Evolutionary conservation across 2,329 filamentous ascomycete species (phyloP).

Genomic region (Curvularia sp.): DNA sequence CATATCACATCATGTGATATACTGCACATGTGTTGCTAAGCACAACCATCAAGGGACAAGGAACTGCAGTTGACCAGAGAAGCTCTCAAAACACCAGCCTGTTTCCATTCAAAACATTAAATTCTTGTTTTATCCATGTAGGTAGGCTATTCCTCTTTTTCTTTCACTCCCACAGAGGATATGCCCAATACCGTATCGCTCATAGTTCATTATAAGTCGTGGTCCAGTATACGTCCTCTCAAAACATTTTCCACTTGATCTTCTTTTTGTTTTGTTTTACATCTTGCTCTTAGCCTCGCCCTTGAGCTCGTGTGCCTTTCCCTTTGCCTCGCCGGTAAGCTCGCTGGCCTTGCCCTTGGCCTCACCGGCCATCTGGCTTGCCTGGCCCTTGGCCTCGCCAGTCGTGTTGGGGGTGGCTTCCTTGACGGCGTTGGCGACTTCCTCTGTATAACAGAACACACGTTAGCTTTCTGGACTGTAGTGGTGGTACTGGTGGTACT

Average conservation of each 20-base stretch:
- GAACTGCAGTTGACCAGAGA: too few relatives aligned
- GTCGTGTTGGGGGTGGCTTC: conserved; percentile 38
- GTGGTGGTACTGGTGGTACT: neutral
- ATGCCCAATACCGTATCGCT: neutral
- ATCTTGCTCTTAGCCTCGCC: conserved; percentile 59
- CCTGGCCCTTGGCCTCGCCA: conserved; percentile 52
- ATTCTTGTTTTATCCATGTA: conserved; percentile 7
- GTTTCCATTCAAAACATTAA: conserved; percentile 9
- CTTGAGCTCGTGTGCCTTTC: conserved; percentile 52
- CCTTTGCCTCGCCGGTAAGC: conserved; percentile 52
- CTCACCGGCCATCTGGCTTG: conserved; percentile 51
- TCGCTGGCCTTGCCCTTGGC: conserved; percentile 57
- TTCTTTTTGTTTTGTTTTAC: conserved; percentile 17
- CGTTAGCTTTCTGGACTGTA: conserved; percentile 20
- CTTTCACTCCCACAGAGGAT: neutral
- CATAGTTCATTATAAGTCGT: conserved; percentile 12
- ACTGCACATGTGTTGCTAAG: too few relatives aligned
- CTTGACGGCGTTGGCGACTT: conserved; percentile 56
- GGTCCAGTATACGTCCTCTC: too few relatives aligned
- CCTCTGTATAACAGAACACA: conserved; percentile 52
- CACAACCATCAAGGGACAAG: too few relatives aligned
- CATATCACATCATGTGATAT: too few relatives aligned
- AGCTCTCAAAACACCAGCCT: too few relatives aligned
- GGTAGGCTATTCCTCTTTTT: neutral
- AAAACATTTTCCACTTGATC: neutral